These are phyloP conservation scores for Ilyonectria mors-panacis DNA, from an alignment of 2,329 filamentous ascomycete species.

Conservation along the genomic window DNA sequence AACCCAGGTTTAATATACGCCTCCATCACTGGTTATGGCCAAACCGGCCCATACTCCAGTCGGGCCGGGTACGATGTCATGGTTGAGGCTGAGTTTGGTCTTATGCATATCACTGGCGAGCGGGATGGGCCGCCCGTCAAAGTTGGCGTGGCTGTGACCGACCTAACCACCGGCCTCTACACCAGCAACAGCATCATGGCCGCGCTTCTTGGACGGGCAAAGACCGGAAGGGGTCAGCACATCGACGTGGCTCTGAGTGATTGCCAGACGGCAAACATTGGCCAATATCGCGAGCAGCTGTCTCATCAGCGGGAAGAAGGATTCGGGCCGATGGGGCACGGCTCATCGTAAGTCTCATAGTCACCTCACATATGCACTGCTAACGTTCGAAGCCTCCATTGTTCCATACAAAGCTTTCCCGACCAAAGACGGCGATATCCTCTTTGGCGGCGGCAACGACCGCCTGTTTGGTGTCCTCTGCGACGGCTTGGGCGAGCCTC, in stretches of 20 bases:
- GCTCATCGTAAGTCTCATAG: conserved; percentile 79
- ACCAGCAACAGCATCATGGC: conserved; percentile 97
- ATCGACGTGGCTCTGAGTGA: conserved; percentile 94
- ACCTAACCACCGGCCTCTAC: conserved; percentile 95
- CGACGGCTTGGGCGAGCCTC: conserved; percentile 68
- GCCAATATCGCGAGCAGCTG: conserved; percentile 96
- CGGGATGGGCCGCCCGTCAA: conserved; percentile 94
- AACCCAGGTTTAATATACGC: conserved; percentile 94
- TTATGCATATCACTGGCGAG: conserved; percentile 98
- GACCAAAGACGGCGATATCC: conserved; percentile 78
- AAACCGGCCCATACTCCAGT: conserved; percentile 90
- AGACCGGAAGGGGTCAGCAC: conserved; percentile 87
- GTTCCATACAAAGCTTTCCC: conserved; percentile 93
- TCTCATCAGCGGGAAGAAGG: conserved; percentile 88
- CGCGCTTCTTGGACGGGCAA: conserved; percentile 82
- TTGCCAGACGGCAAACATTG: conserved; percentile 91
- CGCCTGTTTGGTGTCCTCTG: conserved; percentile 77
- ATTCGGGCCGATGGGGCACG: conserved; percentile 94
- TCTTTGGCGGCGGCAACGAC: conserved; percentile 82
- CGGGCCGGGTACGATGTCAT: conserved; percentile 98
- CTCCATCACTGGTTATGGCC: conserved; percentile 96
- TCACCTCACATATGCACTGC: not conserved
- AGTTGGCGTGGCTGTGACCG: conserved; percentile 96
- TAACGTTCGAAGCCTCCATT: conserved; percentile 79
- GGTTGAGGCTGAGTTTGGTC: conserved; percentile 97